A percentile compares a stretch with the other conserved stretches of the same genome.
Conservation (phyloP, 441 rosid species). For the Bruguiera hainesii region DNA sequence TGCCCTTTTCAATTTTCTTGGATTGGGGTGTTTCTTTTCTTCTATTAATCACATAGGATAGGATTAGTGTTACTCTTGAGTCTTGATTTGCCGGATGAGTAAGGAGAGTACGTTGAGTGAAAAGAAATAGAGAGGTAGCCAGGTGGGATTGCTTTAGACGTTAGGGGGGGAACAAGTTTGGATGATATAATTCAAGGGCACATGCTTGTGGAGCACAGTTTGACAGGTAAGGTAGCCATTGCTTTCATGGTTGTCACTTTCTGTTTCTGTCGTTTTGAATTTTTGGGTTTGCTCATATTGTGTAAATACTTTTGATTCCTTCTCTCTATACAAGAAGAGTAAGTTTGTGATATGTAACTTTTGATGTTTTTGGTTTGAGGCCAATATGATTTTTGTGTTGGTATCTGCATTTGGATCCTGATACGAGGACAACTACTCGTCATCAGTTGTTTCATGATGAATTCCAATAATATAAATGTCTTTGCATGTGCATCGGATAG, state of each 20-base stretch:
- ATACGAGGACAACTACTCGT: too few species aligned
- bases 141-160: slow-evolving; percentile 14
- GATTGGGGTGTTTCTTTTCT: background rate
- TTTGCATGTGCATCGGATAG: too few species aligned
- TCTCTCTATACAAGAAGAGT: background rate
- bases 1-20: background rate
- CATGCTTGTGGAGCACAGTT: slow-evolving; percentile 26
- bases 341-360: too few species aligned
- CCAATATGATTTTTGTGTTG: too few species aligned
- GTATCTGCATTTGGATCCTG: too few species aligned
- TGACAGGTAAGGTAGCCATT: slow-evolving; percentile 31
- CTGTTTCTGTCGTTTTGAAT: slow-evolving; percentile 7
- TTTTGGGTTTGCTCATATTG: slow-evolving; percentile 18
- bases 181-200: slow-evolving; percentile 29
- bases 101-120: too few species aligned
- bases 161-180: slow-evolving; percentile 25
- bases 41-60: background rate
- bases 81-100: too few species aligned
- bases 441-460: too few species aligned
- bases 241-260: slow-evolving; percentile 34
- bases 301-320: slow-evolving; percentile 1
- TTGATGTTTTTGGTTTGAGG: too few species aligned
- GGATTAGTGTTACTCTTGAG: too few species aligned
- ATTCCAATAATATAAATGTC: too few species aligned
- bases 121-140: background rate